Conservation (phyloP, 2,329 filamentous ascomycete species). For the Metarhizium sp. region DNA sequence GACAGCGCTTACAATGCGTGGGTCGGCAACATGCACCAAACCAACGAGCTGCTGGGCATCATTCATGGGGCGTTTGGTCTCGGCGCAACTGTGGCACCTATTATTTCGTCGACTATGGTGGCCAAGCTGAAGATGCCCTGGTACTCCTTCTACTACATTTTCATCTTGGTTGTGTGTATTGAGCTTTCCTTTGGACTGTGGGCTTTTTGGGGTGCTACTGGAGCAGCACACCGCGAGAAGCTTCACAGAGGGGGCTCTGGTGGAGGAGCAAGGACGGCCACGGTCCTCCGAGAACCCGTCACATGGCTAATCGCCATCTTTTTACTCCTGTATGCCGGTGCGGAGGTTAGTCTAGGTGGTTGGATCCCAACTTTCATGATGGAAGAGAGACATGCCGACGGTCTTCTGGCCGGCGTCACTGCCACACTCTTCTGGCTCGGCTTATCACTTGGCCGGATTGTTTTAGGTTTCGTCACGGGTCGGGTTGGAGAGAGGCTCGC, state of each 20-base stretch:
- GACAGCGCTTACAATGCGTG: constrained; percentile 52
- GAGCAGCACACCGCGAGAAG: constrained; percentile 36
- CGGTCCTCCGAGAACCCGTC: constrained; percentile 39
- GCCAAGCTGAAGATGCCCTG: constrained; percentile 52
- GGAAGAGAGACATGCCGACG: constrained; percentile 56
- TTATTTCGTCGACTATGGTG: constrained; percentile 66
- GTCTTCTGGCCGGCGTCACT: constrained; percentile 65
- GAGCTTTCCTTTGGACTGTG: constrained; percentile 42
- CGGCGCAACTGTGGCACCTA: constrained; percentile 58
- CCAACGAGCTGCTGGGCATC: constrained; percentile 66
- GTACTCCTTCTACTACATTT: constrained; percentile 70
- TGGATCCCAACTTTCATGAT: constrained; percentile 88
- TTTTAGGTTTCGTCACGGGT: constrained; percentile 69
- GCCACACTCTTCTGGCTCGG: constrained; percentile 81
- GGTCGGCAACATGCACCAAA: constrained; percentile 60
- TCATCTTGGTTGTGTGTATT: constrained; percentile 49
- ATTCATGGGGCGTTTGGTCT: constrained; percentile 65
- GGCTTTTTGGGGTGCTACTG: constrained; percentile 58
- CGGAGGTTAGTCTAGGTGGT: constrained; percentile 63
- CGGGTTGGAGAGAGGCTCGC: constrained; percentile 62
- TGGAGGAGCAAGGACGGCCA: constrained; percentile 5
- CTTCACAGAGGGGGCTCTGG: constrained; percentile 8
- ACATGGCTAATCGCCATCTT: constrained; percentile 70
- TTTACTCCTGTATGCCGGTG: constrained; percentile 68
- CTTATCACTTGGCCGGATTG: constrained; percentile 62